Evolutionary conservation across 1,284 basidiomycete species (phyloP).

Genomic region (Neolentinus lepideus): DNA sequence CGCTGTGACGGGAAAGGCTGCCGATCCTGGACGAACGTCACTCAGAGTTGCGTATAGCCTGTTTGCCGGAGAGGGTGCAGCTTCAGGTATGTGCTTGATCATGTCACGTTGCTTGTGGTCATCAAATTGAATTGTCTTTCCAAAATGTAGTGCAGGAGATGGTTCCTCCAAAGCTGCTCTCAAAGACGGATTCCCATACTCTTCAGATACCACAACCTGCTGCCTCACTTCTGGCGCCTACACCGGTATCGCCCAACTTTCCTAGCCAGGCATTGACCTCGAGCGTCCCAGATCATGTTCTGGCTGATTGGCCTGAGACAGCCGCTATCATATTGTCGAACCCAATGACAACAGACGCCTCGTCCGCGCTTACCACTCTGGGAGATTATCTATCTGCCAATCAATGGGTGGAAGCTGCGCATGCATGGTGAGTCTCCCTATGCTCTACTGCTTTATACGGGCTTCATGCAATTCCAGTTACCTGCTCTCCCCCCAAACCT

Average conservation of each 20-base stretch:
- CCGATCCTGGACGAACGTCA: conserved; percentile 54
- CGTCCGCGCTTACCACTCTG: conserved; percentile 78
- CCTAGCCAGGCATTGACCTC: conserved; percentile 30
- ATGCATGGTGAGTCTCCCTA: conserved; percentile 65
- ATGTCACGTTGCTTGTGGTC: background rate
- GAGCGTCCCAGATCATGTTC: conserved; percentile 47
- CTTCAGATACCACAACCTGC: conserved; percentile 33
- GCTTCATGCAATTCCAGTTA: conserved; percentile 47
- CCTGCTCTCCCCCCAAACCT: conserved; percentile 80
- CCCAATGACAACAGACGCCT: conserved; percentile 54
- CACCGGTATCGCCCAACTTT: conserved; percentile 65
- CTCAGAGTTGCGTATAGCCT: conserved; percentile 82
- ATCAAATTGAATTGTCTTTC: conserved; percentile 6
- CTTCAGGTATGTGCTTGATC: conserved; percentile 49
- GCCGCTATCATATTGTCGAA: conserved; percentile 81
- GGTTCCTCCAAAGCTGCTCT: conserved; percentile 50
- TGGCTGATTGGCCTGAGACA: conserved; percentile 83
- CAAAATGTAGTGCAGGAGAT: conserved; percentile 64
- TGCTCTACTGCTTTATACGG: conserved; percentile 2
- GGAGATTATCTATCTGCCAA: conserved; percentile 77
- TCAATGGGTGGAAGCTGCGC: conserved; percentile 80
- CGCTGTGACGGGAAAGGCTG: conserved; percentile 15
- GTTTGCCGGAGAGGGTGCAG: conserved; percentile 77
- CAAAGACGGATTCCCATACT: conserved; percentile 24
- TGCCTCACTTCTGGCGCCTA: conserved; percentile 24